phyloP scores from a whole-genome alignment of 148 eudicot species.

The Amaranthus cruentus region DNA sequence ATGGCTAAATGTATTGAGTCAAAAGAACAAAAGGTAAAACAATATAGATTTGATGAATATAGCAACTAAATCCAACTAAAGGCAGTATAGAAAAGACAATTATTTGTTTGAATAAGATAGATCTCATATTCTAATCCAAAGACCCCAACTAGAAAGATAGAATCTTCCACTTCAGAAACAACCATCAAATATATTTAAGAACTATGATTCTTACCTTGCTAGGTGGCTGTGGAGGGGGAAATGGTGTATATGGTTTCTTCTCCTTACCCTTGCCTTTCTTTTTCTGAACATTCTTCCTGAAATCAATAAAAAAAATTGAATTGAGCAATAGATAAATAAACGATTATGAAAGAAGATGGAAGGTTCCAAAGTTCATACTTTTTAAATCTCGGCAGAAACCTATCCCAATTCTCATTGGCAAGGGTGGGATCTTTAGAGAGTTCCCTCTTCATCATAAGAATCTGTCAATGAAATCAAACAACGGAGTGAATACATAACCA shows the following conservation, averaged over 20 bases:
- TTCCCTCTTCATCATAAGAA: conserved; percentile 83
- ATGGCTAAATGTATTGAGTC: no score
- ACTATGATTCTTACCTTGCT: conserved; percentile 56
- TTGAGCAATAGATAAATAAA: not conserved
- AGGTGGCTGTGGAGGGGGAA: conserved; percentile 94
- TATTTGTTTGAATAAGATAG: not conserved
- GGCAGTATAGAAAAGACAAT: no score
- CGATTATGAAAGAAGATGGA: not conserved
- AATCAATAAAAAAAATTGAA: conserved; percentile 6
- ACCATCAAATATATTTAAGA: not conserved
- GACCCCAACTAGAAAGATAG: not conserved
- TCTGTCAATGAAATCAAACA: conserved; percentile 31
- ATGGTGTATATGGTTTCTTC: conserved; percentile 88
- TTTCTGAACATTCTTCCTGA: conserved; percentile 92
- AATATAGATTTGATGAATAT: no score
- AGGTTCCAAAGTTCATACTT: conserved; percentile 41
- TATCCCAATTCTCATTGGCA: conserved; percentile 91
- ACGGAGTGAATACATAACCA: not conserved
- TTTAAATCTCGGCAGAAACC: conserved; percentile 88
- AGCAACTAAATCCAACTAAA: no score
- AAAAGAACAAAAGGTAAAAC: no score
- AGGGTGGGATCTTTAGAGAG: conserved; percentile 83
- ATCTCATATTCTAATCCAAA: not conserved
- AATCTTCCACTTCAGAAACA: not conserved
- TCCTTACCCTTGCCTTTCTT: conserved; percentile 80